phyloP scores from a whole-genome alignment of 805 yeast genomes.

The Starmerella tilneyi region DNA sequence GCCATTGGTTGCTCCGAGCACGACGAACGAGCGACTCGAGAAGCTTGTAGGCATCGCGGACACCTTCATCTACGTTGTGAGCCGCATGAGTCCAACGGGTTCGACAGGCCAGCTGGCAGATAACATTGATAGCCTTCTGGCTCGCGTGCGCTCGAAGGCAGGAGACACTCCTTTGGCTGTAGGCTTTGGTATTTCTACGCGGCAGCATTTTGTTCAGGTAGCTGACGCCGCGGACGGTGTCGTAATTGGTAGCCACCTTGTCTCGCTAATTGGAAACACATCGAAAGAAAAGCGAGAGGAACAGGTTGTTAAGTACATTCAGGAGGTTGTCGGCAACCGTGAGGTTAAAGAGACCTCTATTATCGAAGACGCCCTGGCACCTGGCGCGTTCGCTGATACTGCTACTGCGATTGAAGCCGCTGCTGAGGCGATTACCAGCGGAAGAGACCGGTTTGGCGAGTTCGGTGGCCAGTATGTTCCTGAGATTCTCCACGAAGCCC shows the following conservation, averaged over 20 bases:
- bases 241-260: slow-evolving; percentile 83
- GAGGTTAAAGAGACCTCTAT: slow-evolving; percentile 20
- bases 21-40: slow-evolving; percentile 78
- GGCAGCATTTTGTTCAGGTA: slow-evolving; percentile 76
- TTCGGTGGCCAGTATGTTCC: slow-evolving; percentile 99
- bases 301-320: slow-evolving; percentile 56
- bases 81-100: slow-evolving; percentile 98
- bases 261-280: slow-evolving; percentile 59
- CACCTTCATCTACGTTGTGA: slow-evolving; percentile 90
- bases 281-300: slow-evolving; percentile 43
- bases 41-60: slow-evolving; percentile 78
- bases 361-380: slow-evolving; percentile 9
- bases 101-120: slow-evolving; percentile 55
- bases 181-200: slow-evolving; percentile 92
- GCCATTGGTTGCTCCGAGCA: slow-evolving; percentile 94
- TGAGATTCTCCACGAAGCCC: slow-evolving; percentile 85
- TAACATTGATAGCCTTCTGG: slow-evolving; percentile 57
- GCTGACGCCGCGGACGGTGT: slow-evolving; percentile 86
- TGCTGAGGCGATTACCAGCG: slow-evolving; percentile 32
- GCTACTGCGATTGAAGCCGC: slow-evolving; percentile 13
- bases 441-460: slow-evolving; percentile 74
- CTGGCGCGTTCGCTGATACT: slow-evolving; percentile 10
- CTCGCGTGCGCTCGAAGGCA: slow-evolving; percentile 65
- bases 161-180: slow-evolving; percentile 77
- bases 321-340: slow-evolving; percentile 53